A percentile compares a stretch with the other conserved stretches of the same genome.
Conservation (phyloP, 2,329 filamentous ascomycete genomes). For the Emergomyces pasteurianus region DNA sequence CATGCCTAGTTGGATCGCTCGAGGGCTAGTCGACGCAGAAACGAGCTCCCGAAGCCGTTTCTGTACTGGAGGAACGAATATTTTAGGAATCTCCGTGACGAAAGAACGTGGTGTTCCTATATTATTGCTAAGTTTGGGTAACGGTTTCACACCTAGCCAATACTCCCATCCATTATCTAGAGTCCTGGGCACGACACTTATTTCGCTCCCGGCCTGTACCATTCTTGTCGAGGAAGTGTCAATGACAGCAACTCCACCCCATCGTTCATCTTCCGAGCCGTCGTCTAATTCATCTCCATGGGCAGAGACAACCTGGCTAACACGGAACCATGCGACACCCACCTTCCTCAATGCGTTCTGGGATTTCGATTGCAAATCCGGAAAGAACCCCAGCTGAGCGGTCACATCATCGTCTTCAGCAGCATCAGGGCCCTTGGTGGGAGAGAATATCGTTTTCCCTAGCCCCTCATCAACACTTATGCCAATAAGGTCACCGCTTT, state of each 20-base stretch:
- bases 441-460: conserved; percentile 68
- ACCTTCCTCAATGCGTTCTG: conserved; percentile 35
- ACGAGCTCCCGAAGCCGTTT: conserved; percentile 73
- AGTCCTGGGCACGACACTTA: conserved; percentile 64
- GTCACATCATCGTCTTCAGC: conserved; percentile 57
- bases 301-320: conserved; percentile 55
- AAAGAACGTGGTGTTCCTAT: conserved; percentile 24
- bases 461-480: conserved; percentile 80
- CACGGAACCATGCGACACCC: conserved; percentile 79
- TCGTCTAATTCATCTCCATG: conserved; percentile 44
- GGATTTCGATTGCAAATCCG: conserved; percentile 3
- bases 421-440: conserved; percentile 41
- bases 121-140: conserved; percentile 38
- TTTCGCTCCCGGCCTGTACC: conserved; percentile 80
- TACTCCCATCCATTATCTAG: conserved; percentile 75
- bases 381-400: conserved; percentile 8
- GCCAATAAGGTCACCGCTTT: conserved; percentile 76
- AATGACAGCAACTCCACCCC: conserved; percentile 77
- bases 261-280: conserved; percentile 54
- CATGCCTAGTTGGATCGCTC: conserved; percentile 76
- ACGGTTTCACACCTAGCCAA: conserved; percentile 66
- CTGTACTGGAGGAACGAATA: conserved; percentile 44
- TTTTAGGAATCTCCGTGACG: conserved; percentile 25
- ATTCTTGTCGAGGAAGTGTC: conserved; percentile 80
- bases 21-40: conserved; percentile 73